Evolutionary conservation across 2,329 filamentous ascomycete genomes (phyloP), one percentile per base, ranked within the genome.

Genomic region (Sarocladium oryzae): DNA sequence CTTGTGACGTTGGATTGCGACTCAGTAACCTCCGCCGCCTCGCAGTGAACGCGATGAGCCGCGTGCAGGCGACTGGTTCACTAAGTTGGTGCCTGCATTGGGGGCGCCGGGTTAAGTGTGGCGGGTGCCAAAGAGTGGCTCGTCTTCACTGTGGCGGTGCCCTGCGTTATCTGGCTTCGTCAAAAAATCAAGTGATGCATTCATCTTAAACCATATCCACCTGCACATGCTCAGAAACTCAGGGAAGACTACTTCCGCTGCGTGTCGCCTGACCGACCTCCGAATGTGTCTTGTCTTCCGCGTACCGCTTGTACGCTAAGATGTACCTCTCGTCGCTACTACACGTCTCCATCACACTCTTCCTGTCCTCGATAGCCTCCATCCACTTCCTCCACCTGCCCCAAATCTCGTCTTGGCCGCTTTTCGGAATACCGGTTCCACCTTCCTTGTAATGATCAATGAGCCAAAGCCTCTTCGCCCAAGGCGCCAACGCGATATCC

Each of bases 401-500:
- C 87, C 85, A 90, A 2, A 76, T 61, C 32, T 64, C 64, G 50
- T 81, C 79, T 33, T 86, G 78, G 7, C 74, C 69, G 1, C 79
- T 76, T 30, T 60, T 49, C 2, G 75, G 73, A 21, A 81, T 68
- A 0, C 73, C 74, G 2, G 73, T 56, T 0, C 79, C 78, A 0
- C 77, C 77, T 0, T 68, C 61, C 61, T 91, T 91, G 62, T 85
- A 91, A 55, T 88, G 76, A 58, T 91, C 85, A 57, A 91, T 84
- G 5, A 89, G 69, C 72, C 86, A 91, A 18, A 89, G 62, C 13
- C 87, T 73, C 58, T 82, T 77, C 0, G 83, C 82, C 86, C 86
- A 91, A 0, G 87, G 87, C 33, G 82, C 86, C 2, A 90, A 68
- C 55, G 81, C 77, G 21, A 89, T 71, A 63, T 92, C 88, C 13